Conservation (phyloP, 805 yeast genomes). For the Saccharomycodes ludwigii region DNA sequence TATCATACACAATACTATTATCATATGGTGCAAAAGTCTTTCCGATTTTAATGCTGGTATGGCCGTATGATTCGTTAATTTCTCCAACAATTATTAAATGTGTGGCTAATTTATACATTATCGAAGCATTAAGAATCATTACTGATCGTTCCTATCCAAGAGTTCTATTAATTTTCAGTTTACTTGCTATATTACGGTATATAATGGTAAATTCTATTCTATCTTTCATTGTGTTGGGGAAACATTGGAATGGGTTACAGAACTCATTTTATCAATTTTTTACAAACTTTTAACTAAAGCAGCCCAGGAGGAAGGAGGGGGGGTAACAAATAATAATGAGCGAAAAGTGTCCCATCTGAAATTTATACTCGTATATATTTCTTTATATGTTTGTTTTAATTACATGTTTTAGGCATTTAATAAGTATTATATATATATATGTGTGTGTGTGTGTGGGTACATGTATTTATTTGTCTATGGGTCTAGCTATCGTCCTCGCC, state of each 20-base stretch:
- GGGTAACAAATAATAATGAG: no score
- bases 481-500: neutral
- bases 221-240: constrained; percentile 13
- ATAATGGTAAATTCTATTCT: constrained; percentile 14
- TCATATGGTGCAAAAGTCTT: constrained; percentile 73
- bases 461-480: no score
- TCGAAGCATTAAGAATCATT: constrained; percentile 48
- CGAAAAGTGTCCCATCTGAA: no score
- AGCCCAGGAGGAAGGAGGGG: no score
- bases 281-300: no score
- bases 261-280: no score
- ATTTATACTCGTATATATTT: no score
- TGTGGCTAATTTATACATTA: constrained; percentile 47
- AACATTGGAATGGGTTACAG: no score
- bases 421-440: no score
- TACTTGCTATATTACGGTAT: constrained; percentile 12
- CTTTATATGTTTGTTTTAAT: no score
- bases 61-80: constrained; percentile 87
- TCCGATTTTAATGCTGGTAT: constrained; percentile 86
- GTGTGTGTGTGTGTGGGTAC: no score
- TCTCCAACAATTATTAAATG: constrained; percentile 47
- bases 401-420: no score
- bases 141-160: constrained; percentile 21
- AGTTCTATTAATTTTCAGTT: constrained; percentile 11
- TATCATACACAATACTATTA: constrained; percentile 59